Evolutionary conservation across 116 monocot genomes (phyloP), one percentile per base, ranked within the genome.

Genomic region (Dioscorea cayenensis): DNA sequence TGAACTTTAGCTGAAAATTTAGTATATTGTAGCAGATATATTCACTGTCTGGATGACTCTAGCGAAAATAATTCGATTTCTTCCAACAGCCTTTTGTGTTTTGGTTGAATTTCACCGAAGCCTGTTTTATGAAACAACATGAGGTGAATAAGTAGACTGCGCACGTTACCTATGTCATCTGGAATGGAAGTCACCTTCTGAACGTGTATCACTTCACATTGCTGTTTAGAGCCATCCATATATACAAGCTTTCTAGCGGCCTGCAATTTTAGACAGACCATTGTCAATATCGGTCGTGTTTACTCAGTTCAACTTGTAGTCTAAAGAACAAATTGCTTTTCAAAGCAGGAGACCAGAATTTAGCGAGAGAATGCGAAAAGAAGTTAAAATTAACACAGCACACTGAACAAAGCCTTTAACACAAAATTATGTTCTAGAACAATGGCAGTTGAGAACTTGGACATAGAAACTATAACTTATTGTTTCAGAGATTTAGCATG

Each of bases 1-100:
- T 43, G 12, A 43, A 43, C 43, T 43, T 43, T 43, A 1, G 43
- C 43, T 43, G 43, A 43, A 43, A 43, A 10, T 43, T 43, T 43
- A 43, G 43, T 6, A 43, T 10, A 43, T 43, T 43, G 43, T 12
- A 0, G 6, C 12, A 62, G 61, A 64, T 28, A 25, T 3, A 64
- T n/a, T 68, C 14, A 68, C 16, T 73, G 66, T 50, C 35, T 51
- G 37, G 80, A 74, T 32, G 80, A 74, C 50, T 77, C 83, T 63
- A 80, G 71, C 66, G 84, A 72, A 74, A 91, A 88, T 75, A 82
- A 52, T 32, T 91, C 91, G 14, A 95, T 88, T 75, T 91, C 91
- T 72, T 82, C 75, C 75, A 91, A 60, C 32, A 95, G 49, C 50
- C 60, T 86, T 35, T 73, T 69, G 43, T 78, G 59, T 19, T 80